These are phyloP conservation scores for Aegilops sharonensis DNA, from an alignment of 176 grass and related monocot genomes.

Conservation along the genomic window DNA sequence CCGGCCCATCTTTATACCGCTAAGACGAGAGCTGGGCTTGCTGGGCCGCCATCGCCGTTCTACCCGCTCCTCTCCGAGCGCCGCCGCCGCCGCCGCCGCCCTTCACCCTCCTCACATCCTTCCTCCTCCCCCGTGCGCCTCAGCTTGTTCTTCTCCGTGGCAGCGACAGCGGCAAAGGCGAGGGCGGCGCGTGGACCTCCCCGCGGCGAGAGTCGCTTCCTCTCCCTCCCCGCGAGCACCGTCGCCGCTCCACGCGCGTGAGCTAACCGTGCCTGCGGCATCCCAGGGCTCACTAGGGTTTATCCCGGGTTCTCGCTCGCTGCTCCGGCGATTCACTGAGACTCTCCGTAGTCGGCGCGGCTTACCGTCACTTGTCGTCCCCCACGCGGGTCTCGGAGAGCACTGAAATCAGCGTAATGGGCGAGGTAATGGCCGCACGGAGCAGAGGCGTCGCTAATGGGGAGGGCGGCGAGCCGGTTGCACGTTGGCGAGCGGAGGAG, in stretches of 20 bases:
- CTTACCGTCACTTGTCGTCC: neutral
- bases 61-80: neutral
- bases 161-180: neutral
- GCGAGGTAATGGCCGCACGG: neutral
- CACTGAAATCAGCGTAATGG: neutral
- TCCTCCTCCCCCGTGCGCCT: neutral
- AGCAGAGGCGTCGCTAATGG: neutral
- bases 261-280: neutral
- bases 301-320: neutral
- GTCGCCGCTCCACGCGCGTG: neutral
- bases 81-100: too few relatives aligned
- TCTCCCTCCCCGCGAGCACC: neutral
- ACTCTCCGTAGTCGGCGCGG: neutral
- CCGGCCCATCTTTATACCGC: too few relatives aligned
- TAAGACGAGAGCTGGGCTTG: neutral
- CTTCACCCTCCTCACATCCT: neutral
- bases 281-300: neutral
- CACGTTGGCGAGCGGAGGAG: conserved; percentile 55
- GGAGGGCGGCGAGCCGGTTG: neutral
- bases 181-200: neutral
- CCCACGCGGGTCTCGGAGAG: neutral
- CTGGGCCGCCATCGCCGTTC: neutral
- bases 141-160: neutral
- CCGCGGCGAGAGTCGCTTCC: too few relatives aligned
- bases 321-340: neutral